Percentiles rank a stretch among this genome's conserved stretches.
Evolutionary conservation across 306 rosid genomes (phyloP).

Genomic region (Boehmeria nivea): DNA sequence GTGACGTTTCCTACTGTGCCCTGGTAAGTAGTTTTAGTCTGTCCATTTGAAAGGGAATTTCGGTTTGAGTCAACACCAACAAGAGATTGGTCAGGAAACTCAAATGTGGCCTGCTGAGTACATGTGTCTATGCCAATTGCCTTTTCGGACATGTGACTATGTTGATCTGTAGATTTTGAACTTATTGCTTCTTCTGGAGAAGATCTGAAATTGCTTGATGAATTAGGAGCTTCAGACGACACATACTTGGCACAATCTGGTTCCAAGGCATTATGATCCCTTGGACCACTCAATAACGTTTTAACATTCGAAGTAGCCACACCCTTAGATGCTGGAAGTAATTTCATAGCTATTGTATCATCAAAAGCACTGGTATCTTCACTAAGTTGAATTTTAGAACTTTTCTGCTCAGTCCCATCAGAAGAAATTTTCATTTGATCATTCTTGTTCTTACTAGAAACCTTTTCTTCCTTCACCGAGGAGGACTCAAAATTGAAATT

Average conservation of each 20-base stretch:
- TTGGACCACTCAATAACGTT: conserved; percentile 26
- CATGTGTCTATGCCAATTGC: conserved; percentile 24
- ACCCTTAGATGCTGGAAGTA: conserved; percentile 33
- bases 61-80: conserved; percentile 30
- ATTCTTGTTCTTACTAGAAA: conserved; percentile 28
- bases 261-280: conserved; percentile 30
- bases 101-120: conserved; percentile 24
- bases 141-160: conserved; percentile 25
- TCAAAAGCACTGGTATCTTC: conserved; percentile 30
- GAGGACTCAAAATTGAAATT: conserved; percentile 55
- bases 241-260: conserved; percentile 28
- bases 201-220: conserved; percentile 22
- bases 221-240: conserved; percentile 25
- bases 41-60: conserved; percentile 28
- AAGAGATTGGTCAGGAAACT: conserved; percentile 20
- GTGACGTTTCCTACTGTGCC: conserved; percentile 21
- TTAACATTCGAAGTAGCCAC: conserved; percentile 30
- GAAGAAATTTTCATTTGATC: conserved; percentile 35
- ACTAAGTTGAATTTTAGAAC: conserved; percentile 25
- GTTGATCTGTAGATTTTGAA: conserved; percentile 35
- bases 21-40: conserved; percentile 22
- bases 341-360: conserved; percentile 25
- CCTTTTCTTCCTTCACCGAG: conserved; percentile 30
- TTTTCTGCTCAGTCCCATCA: conserved; percentile 32
- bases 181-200: conserved; percentile 21